A percentile compares a stretch with the other conserved stretches of the same genome.
Conservation (phyloP, 1,284 basidiomycete species). For the Ganoderma lucidum region DNA sequence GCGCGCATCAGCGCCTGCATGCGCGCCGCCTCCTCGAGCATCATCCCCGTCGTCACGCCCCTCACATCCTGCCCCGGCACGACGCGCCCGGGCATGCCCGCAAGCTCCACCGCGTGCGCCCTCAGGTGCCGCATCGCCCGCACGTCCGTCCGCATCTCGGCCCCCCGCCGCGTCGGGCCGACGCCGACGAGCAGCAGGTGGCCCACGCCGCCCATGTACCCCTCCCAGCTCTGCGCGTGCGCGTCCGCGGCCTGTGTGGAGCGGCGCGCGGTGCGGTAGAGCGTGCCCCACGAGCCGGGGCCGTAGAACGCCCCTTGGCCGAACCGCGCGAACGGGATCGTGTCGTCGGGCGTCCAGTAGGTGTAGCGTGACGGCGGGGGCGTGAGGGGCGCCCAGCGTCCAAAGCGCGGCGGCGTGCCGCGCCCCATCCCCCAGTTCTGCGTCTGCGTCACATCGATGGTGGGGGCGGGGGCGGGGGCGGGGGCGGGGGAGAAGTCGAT, state of each 20-base stretch:
- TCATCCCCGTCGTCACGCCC: background rate
- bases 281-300: background rate
- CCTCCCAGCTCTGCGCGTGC: background rate
- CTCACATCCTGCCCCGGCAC: background rate
- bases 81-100: background rate
- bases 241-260: background rate
- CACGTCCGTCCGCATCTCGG: background rate
- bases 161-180: background rate
- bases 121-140: background rate
- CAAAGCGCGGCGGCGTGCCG: background rate
- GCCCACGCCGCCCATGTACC: background rate
- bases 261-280: background rate
- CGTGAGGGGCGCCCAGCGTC: background rate
- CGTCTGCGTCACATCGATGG: too few relatives aligned
- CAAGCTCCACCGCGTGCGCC: background rate
- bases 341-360: background rate
- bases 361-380: background rate
- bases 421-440: background rate
- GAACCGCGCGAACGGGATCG: slow-evolving; percentile 3
- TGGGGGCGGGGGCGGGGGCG: too few relatives aligned
- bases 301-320: slow-evolving; percentile 8
- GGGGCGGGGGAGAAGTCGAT: too few relatives aligned
- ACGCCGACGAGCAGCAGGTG: background rate
- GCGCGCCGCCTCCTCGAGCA: background rate
- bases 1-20: background rate